A percentile compares a stretch with the other conserved stretches of the same genome.
Conservation (phyloP, 2,329 filamentous ascomycete genomes). For the Xylariales sp. region DNA sequence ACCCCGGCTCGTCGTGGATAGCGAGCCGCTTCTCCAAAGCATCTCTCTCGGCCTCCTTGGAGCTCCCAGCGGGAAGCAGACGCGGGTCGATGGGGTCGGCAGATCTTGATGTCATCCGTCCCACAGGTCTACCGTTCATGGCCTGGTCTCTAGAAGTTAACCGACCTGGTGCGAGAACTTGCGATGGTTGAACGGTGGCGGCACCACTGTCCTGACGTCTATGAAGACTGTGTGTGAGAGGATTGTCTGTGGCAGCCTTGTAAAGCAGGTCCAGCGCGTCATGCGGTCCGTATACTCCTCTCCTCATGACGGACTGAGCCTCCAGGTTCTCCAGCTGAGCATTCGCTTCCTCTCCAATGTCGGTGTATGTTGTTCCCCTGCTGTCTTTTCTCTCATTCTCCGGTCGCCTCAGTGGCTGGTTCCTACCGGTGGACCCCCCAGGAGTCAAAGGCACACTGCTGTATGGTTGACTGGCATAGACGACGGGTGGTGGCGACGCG, state of each 20-base stretch:
- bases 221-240: constrained; percentile 24
- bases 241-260: constrained; percentile 67
- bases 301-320: constrained; percentile 60
- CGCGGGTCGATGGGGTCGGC: constrained; percentile 28
- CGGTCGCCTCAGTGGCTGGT: constrained; percentile 63
- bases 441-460: constrained; percentile 58
- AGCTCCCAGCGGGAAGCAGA: constrained; percentile 17
- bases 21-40: constrained; percentile 42
- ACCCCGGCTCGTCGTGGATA: constrained; percentile 47
- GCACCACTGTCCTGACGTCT: constrained; percentile 20
- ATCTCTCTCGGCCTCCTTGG: constrained; percentile 18
- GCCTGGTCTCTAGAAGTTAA: constrained; percentile 16
- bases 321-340: constrained; percentile 61
- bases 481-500: constrained; percentile 36
- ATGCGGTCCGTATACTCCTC: constrained; percentile 81
- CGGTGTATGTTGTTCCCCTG: constrained; percentile 24
- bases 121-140: constrained; percentile 8
- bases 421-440: constrained; percentile 60
- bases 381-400: constrained; percentile 33
- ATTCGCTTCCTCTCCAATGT: constrained; percentile 49
- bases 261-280: constrained; percentile 90
- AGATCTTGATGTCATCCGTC: constrained; percentile 19
- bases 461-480: constrained; percentile 40
- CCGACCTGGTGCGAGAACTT: constrained; percentile 18
- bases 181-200: constrained; percentile 19